Conservation (phyloP, 148 eudicot genomes). For the Amaranthus palmeri region DNA sequence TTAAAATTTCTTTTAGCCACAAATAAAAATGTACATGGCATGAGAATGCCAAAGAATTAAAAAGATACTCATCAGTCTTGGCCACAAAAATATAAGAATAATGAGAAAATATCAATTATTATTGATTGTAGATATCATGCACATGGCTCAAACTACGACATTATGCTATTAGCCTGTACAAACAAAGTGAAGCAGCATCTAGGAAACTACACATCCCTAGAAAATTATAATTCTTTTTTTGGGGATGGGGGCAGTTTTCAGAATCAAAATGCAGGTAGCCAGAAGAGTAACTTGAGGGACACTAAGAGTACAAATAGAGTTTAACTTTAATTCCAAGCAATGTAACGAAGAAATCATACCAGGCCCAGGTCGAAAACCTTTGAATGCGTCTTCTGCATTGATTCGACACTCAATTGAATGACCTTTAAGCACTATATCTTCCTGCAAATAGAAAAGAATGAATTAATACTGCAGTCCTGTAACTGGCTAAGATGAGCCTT, state of each 20-base stretch:
- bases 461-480: conserved; percentile 4
- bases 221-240: neutral
- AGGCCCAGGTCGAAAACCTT: conserved; percentile 97
- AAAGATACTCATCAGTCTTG: no score
- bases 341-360: conserved; percentile 37
- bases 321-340: neutral
- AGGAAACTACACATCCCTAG: neutral
- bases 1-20: no score
- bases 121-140: neutral
- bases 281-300: neutral
- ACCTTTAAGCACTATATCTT: conserved; percentile 90
- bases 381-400: conserved; percentile 99
- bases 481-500: neutral
- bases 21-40: no score
- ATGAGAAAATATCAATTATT: neutral
- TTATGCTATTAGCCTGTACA: neutral
- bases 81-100: neutral
- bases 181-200: neutral
- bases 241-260: neutral
- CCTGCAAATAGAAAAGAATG: conserved; percentile 38
- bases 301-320: neutral
- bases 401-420: conserved; percentile 99
- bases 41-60: no score
- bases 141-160: neutral
- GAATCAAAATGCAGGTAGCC: neutral